These are phyloP conservation scores for Tuber brumale DNA, from an alignment of 495 filamentous ascomycete species.

Conservation along the genomic window DNA sequence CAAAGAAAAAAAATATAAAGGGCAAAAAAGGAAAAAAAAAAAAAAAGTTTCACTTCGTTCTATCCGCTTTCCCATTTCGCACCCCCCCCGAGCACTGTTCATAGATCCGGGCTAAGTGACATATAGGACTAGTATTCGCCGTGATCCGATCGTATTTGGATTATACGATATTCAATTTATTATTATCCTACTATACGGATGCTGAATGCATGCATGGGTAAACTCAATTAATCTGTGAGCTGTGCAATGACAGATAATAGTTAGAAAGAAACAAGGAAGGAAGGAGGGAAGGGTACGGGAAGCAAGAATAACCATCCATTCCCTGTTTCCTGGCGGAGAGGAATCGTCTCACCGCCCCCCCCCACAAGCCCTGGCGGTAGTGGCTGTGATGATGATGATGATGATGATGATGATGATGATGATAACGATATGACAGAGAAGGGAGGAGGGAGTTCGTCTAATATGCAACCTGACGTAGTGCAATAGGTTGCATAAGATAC, in stretches of 20 bases:
- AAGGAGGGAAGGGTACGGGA: not conserved
- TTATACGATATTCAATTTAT: not conserved
- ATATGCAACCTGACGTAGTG: not conserved
- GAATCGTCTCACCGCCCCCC: not conserved
- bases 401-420: not conserved
- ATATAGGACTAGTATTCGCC: not conserved
- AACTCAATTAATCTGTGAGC: not conserved
- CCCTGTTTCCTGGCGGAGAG: not conserved
- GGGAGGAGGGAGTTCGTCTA: not conserved
- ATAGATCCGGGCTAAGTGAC: not conserved
- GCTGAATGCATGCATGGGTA: not conserved
- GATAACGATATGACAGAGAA: not conserved
- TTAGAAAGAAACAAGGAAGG: not conserved
- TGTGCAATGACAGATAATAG: not conserved
- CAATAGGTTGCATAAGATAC: not conserved
- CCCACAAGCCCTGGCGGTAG: not conserved
- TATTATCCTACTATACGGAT: not conserved
- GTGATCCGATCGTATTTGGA: not conserved
- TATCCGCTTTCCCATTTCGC: not conserved
- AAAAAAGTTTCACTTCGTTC: not conserved
- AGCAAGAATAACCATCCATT: not conserved
- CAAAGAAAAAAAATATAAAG: not conserved
- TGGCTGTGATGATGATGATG: not conserved
- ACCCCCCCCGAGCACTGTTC: not conserved
- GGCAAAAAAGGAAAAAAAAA: not conserved